Base-by-base conservation (phyloP, 768 basidiomycete genomes). In the Chalciporus chontae region DNA sequence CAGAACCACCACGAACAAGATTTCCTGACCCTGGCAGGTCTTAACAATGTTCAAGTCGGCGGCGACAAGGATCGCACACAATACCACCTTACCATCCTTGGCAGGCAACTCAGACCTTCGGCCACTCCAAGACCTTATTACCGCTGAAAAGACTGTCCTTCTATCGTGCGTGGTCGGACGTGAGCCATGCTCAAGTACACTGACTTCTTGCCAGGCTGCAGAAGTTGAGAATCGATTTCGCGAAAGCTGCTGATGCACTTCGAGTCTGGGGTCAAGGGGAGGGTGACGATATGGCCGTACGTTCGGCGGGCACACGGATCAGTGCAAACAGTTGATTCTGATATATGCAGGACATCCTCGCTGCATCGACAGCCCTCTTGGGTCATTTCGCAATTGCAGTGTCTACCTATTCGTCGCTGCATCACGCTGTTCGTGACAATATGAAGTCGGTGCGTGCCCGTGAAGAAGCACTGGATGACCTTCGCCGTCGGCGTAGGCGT, bases 81-180 rank as follows among this genome's bases (percentile, higher is more conserved):
- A 91, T 62, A 84, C 90, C 1, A 87, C 89, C 4, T 72, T 94
- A 6, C 87, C 92, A 38, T 74, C 81, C 0, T 68, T 90, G 9
- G 71, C 74, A 15, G 79, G 79, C 1, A 93, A 91, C 65, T 82
- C 84, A 59, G 93, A 94, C 64, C 69, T 94, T 4, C 72, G 85
- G 23, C 81, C 84, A 0, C 72, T 96, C 8, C 93, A 96, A 63
- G 92, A 94, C 61, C 76, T 95, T 54, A 97, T 97, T 48, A 85
- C 82, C 2, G 80, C 88, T 1, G 93, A 96, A 70, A 97, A 97
- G 71, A 71, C 78, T 7, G 83, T 94, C 8, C 73, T 94, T 26
- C 70, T 75, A 42, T 79, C 87, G 90, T 92, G 58, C 59, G 84
- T 74, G 23, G 14, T n/a, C 27, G 24, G 29, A 6, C 31, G 26